Evolutionary conservation across 1,284 basidiomycete species (phyloP), one percentile per base, ranked within the genome.

Genomic region (Trichosporon sp.): DNA sequence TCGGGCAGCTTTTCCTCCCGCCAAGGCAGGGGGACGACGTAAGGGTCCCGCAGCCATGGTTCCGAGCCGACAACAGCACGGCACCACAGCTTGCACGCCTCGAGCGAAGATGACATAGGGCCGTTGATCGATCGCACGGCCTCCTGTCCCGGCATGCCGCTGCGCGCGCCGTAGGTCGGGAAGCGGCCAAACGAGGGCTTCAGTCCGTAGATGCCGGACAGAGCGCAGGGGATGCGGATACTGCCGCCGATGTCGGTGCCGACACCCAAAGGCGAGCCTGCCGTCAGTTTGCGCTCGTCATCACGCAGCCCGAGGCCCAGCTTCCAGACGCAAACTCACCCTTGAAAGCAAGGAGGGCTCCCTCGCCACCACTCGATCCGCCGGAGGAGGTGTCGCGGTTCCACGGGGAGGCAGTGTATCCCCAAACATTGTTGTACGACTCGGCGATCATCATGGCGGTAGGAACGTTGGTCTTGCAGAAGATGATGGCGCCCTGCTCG

Each of bases 171-270:
- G 49, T 74, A 82, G 65, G 89, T 91, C 0, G 90, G 89, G 32
- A 91, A 81, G 6, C 91, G 85, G 29, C 85, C 84, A 66, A 83
- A 88, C 1, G 87, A 89, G 0, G 89, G 89, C 21, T 88, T 85
- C 31, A 92, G 80, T 8, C 85, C 86, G 72, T 89, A 92, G 14
- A 88, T 71, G 1, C 88, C 88, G 68, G 84, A 85, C 68, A 88
- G 85, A 0, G 85, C 82, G 5, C 86, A 79, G 4, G 90, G 90
- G 61, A 89, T 87, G 63, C 75, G 86, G 62, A 90, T 78, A 16
- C 87, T 88, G 7, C 91, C 92, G 58, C 88, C 88, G 36, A 89
- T 84, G 72, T 90, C 88, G 3, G 86, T 86, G 11, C 88, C 88
- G 10, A 89, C 84, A 27, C 88, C 88, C 10, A 89, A 72, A 0